phyloP scores from a whole-genome alignment of 225 moss, liverwort and hornwort species.

The Bryum argenteum region DNA sequence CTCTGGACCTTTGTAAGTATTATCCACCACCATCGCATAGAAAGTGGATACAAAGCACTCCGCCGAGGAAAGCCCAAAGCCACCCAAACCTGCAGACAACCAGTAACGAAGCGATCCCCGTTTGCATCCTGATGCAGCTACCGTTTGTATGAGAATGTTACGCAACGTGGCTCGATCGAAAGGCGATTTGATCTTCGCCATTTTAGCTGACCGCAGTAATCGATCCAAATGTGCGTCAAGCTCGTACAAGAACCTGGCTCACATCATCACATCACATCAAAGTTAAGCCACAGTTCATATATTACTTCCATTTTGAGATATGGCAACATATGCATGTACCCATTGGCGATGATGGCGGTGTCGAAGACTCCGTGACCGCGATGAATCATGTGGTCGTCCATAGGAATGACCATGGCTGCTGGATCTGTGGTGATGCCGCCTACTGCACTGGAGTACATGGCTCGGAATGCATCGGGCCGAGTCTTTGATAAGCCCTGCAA shows the following conservation, averaged over 20 bases:
- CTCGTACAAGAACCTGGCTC: slow-evolving; percentile 89
- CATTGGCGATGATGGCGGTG: slow-evolving; percentile 73
- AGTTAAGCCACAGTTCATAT: no score
- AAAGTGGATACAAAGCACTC: slow-evolving; percentile 75
- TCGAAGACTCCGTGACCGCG: slow-evolving; percentile 97
- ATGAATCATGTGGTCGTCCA: slow-evolving; percentile 98
- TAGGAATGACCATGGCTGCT: slow-evolving; percentile 89
- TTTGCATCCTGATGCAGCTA: slow-evolving; percentile 68
- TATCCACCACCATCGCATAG: slow-evolving; percentile 68
- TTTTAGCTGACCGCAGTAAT: slow-evolving; percentile 69
- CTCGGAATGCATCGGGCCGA: slow-evolving; percentile 45
- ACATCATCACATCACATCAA: no score
- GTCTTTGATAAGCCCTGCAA: slow-evolving; percentile 48
- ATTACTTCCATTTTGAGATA: no score
- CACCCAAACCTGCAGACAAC: slow-evolving; percentile 90
- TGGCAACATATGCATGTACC: slow-evolving; percentile 42
- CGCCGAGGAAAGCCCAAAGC: slow-evolving; percentile 70
- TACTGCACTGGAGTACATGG: slow-evolving; percentile 93
- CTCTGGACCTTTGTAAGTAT: slow-evolving; percentile 30
- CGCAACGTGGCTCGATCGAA: slow-evolving; percentile 68
- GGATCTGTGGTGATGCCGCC: slow-evolving; percentile 88
- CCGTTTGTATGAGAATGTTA: slow-evolving; percentile 75
- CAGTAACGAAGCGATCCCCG: slow-evolving; percentile 78
- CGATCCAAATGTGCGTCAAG: slow-evolving; percentile 89
- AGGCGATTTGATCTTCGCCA: slow-evolving; percentile 60